Base-by-base conservation (phyloP, 2,329 filamentous ascomycete species). In the Chrysoporthe puriensis region DNA sequence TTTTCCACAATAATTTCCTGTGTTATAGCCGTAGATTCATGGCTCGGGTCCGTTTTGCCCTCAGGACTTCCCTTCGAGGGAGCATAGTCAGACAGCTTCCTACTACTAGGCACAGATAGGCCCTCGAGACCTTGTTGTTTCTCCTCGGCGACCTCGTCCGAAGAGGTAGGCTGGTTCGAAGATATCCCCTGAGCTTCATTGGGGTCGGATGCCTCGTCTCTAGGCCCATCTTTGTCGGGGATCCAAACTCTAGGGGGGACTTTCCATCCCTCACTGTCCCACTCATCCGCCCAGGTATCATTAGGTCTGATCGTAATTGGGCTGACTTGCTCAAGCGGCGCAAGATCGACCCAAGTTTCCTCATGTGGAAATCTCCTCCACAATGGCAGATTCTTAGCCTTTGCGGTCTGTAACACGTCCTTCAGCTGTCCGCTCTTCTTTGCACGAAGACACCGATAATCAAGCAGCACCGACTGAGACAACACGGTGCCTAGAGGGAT, bases 261-360 rank as follows among this genome's bases (percentile, higher is more conserved):
- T 21, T 56, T 26, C 62, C 62, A 63, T 1, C 62, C 62, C 14
- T 43, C 48, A 7, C 40, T 46, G 16, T 54, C 62, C 16, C 62
- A 50, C n/a, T 43, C 42, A 21, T 52, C 18, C 4, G 48, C 50
- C 68, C 68, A 69, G 6, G 3, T 42, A 36, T 69, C 66, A n/a
- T 57, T 21, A 7, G 54, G 50, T 36, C 14, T 26, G 40, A 70
- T 68, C 16, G 46, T 32, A 3, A 3, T 5, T 4, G 46, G 18
- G 9, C 43, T 32, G 2, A 34, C 42, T 3, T 26, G 11, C 13
- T 57, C 44, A 4, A 54, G 32, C 26, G 62, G 63, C 4, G 66
- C 60, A 21, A 70, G 59, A 11, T 68, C 62, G 8, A 14, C 46
- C 7, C 26, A 16, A 32, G 54, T 40, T 9, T 56, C 42, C 42